Base-by-base conservation (phyloP, 2,329 filamentous ascomycete species). In the Fusarium zealandicum region DNA sequence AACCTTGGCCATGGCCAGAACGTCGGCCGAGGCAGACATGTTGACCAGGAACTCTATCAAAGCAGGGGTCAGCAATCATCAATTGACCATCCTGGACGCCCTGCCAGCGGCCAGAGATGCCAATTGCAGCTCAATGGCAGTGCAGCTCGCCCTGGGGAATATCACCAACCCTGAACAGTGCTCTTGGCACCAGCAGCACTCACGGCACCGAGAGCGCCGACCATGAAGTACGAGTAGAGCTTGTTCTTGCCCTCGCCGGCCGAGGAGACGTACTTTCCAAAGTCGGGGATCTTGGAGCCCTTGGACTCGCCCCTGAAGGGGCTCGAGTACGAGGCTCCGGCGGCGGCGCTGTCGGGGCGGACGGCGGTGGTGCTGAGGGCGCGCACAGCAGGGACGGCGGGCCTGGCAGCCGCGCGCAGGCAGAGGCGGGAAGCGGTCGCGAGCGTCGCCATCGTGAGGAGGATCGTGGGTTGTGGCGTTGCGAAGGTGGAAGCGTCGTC, bases 1-100 rank as follows among this genome's bases (percentile, higher is more conserved):
- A 69, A 99, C 95, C 89, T 99, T 99, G 78, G 95, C 95, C 88
- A 97, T 96, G 75, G 96, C 95, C 80, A 99, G 81, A 73, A 99
- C 92, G 73, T 99, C 95, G 79, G 95, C 95, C 59, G 95, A 99
- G 62, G 95, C 95, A 72, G 93, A 96, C 96, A 99, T 98, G 87
- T 97, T 99, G 82, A 96, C 92, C 64, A 99, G 85, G 86, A 99
- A 99, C 81, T 99, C 95, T 99, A 78, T 65, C 66, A 51, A 54
- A 42, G 43, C 53, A 58, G 39, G 39, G 40, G 58, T 67, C 65
- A 73, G 73, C 31, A 64, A 61, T 57, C 60, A 59, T 60, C 64
- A 66, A 70, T 65, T 65, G 60, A 49, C 52, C 54, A 43, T 31
- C 13, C 47, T 16, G 6, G 10, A 51, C 44, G 39, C 39, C 53